Evolutionary conservation across 306 rosid species (phyloP).

Genomic region (Quercus wislizeni): DNA sequence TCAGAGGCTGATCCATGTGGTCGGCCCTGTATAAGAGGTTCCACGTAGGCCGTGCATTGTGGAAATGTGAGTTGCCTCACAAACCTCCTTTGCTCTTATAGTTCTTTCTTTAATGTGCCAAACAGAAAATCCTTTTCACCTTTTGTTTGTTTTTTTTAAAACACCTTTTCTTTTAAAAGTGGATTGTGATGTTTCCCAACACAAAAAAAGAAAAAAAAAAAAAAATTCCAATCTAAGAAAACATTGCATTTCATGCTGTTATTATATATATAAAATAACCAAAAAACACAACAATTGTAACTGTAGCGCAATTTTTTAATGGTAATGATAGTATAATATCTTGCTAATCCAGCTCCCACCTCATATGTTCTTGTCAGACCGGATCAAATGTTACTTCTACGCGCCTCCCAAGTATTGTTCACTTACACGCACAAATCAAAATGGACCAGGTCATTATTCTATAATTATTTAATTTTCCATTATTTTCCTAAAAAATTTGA

Average conservation of each 20-base stretch:
- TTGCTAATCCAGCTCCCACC: neutral
- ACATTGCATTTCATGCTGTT: no score
- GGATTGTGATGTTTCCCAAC: neutral
- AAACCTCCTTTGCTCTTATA: neutral
- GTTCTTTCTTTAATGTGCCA: neutral
- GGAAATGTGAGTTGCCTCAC: neutral
- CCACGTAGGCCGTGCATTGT: neutral
- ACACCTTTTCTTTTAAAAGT: neutral
- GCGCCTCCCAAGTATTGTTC: neutral
- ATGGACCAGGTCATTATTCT: neutral
- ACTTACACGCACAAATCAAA: neutral
- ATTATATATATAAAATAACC: no score
- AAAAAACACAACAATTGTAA: neutral
- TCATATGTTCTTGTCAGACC: constrained; percentile 13
- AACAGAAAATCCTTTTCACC: constrained; percentile 1
- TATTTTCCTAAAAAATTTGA: no score
- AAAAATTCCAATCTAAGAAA: neutral
- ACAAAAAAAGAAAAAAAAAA: neutral
- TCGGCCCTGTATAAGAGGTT: neutral
- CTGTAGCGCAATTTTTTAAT: neutral
- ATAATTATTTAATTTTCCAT: no score
- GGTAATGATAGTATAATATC: neutral
- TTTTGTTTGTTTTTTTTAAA: neutral
- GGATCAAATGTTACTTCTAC: neutral
- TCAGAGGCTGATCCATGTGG: constrained; percentile 14